phyloP scores from a whole-genome alignment of 179 eudicot genomes.

The Pouteria campechiana region DNA sequence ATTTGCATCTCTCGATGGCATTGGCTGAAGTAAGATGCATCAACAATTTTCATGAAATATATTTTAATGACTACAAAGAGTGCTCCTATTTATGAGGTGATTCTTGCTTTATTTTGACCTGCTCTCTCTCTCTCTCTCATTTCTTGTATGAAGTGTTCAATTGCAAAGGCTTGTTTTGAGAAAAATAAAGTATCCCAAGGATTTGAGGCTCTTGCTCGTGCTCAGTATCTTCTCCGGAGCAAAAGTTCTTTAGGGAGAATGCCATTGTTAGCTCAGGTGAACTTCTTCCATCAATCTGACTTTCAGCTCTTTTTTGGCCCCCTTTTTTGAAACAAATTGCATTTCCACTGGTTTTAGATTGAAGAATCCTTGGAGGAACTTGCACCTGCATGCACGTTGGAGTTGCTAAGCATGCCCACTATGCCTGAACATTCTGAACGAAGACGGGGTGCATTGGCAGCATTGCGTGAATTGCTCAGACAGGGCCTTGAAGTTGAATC shows the following conservation, averaged over 20 bases:
- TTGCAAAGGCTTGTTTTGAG: conserved; percentile 80
- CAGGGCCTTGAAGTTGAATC: conserved; percentile 91
- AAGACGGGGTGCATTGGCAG: conserved; percentile 79
- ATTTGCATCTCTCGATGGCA: conserved; percentile 90
- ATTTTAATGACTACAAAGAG: too few relatives aligned
- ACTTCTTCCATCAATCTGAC: conserved; percentile 4
- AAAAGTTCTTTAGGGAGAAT: conserved; percentile 60
- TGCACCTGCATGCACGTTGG: conserved; percentile 95
- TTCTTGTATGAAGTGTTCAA: conserved; percentile 97
- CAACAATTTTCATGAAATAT: too few relatives aligned
- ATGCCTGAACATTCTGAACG: conserved; percentile 81
- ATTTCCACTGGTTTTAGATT: conserved; percentile 35
- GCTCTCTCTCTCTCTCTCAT: conserved; percentile 61
- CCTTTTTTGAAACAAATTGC: neutral
- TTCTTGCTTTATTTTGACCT: too few relatives aligned
- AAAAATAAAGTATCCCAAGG: conserved; percentile 78
- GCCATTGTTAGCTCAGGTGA: conserved; percentile 78
- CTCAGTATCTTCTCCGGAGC: conserved; percentile 83
- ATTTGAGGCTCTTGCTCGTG: conserved; percentile 99
- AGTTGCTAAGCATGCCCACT: conserved; percentile 72
- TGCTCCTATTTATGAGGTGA: too few relatives aligned
- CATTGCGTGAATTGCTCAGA: conserved; percentile 78
- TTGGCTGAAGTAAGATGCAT: conserved; percentile 98
- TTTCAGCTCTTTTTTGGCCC: neutral
- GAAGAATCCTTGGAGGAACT: conserved; percentile 93